Evolutionary conservation across 805 yeast genomes (phyloP).

Genomic region (Jamesozyma lodderae): DNA sequence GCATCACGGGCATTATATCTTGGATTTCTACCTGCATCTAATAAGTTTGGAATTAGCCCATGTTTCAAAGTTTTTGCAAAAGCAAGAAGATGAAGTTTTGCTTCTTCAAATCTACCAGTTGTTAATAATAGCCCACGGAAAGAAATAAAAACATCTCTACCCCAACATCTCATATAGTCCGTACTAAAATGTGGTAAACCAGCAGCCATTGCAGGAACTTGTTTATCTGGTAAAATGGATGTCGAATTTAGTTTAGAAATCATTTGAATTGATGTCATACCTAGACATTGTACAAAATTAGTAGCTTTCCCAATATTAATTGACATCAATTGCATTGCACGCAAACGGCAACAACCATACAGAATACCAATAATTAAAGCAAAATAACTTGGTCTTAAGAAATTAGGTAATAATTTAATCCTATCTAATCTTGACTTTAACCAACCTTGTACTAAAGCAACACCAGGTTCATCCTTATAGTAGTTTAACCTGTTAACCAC

Average conservation of each 20-base stretch:
- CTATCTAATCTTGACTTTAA: constrained; percentile 52
- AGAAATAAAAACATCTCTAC: constrained; percentile 88
- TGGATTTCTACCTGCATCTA: constrained; percentile 91
- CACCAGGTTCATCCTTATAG: constrained; percentile 39
- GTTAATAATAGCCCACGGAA: constrained; percentile 72
- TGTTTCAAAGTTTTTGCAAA: constrained; percentile 90
- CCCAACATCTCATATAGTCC: constrained; percentile 97
- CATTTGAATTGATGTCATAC: constrained; percentile 82
- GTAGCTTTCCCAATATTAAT: constrained; percentile 50
- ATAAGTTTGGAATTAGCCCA: constrained; percentile 86
- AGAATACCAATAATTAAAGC: constrained; percentile 73
- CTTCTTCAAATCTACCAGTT: constrained; percentile 71
- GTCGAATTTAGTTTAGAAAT: constrained; percentile 64
- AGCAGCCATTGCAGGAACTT: constrained; percentile 79
- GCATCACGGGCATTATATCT: constrained; percentile 96
- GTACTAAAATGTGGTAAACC: constrained; percentile 91
- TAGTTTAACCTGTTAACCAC: constrained; percentile 51
- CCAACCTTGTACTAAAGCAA: constrained; percentile 60
- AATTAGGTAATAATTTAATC: constrained; percentile 62
- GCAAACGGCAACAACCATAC: constrained; percentile 69
- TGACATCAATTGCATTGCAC: constrained; percentile 52
- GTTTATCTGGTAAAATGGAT: constrained; percentile 56
- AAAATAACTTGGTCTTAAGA: constrained; percentile 79
- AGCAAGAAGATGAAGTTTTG: constrained; percentile 69
- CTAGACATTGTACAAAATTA: constrained; percentile 67